Evolutionary conservation across 192 early-diverging fungal genomes (phyloP), one percentile per base, ranked within the genome.

Genomic region (Lobosporangium transversale): DNA sequence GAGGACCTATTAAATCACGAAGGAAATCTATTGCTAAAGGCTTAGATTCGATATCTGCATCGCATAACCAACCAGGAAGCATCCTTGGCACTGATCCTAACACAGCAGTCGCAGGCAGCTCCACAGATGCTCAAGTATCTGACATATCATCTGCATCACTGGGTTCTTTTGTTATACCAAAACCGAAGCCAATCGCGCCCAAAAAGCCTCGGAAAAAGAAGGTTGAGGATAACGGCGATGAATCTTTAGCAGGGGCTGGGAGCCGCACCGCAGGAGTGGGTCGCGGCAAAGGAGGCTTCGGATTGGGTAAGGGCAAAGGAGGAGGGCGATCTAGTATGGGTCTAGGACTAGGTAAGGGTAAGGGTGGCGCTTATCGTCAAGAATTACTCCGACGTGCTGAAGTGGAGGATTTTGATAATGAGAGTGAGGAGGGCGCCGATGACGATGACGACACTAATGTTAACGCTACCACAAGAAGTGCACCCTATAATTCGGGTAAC

Each of bases 131-230:
- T 12, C 31, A 52, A 40, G 37, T 20, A 14, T 56, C 64, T 12
- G 57, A 29, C 11, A 26, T 64, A n/a, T 33, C 24, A 12, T 54
- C 58, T 32, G 59, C 27, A 20, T 37, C 53, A 4, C 70, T 68
- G 17, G 66, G 50, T 1, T 70, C 68, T n/a, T 15, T 55, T 32
- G 26, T 29, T 24, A 24, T 29, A 17, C 18, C 62, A 7, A 75
- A 75, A 55, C 17, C 63, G 7, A 76, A 76, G 47, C 4, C 58
- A 21, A 26, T 45, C n/a, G 32, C 64, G 11, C 45, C 44, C 15
- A 66, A 61, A 30, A 76, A 76, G 47, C 58, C 73, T n/a, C 63
- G 73, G 14, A 76, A 76, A 35, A 76, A 76, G 53, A 76, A 76
- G 40, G 64, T 49, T 3, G 73, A 76, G 0, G 53, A 67, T 4